These are phyloP conservation scores for Fusarium sp. DNA, from an alignment of 2,329 filamentous ascomycete genomes.

Conservation along the genomic window DNA sequence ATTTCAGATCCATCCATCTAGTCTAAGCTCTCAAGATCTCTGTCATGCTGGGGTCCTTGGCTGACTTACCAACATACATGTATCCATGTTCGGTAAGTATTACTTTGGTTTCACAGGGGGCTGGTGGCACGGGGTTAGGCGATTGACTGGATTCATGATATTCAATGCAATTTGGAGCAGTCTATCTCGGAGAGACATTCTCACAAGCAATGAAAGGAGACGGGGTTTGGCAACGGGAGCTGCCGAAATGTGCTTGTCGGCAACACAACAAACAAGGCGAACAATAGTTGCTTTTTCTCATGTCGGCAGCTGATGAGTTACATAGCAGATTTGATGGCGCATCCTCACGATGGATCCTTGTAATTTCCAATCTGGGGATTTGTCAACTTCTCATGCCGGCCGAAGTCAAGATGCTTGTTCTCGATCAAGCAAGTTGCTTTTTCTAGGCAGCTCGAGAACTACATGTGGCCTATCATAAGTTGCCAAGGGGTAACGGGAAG, in stretches of 20 bases:
- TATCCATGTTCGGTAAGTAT: constrained; percentile 1
- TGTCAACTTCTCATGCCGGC: neutral
- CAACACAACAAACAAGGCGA: neutral
- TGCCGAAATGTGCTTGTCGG: neutral
- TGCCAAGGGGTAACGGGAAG: constrained; percentile 17
- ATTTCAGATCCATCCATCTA: constrained; percentile 29
- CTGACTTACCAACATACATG: neutral
- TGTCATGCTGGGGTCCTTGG: neutral
- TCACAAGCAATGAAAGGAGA: too few relatives aligned
- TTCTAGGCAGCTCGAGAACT: constrained; percentile 19
- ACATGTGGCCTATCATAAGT: constrained; percentile 26
- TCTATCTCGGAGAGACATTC: neutral
- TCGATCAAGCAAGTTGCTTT: constrained; percentile 26
- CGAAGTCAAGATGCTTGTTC: constrained; percentile 6
- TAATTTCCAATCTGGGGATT: neutral
- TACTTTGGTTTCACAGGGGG: neutral
- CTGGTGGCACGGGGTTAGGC: neutral
- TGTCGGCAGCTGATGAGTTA: constrained; percentile 20
- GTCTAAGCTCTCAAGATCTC: neutral
- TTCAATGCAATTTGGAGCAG: constrained; percentile 2
- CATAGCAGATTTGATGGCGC: constrained; percentile 22
- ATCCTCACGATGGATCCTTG: constrained; percentile 1
- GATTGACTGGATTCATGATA: neutral
- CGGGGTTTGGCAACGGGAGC: neutral
- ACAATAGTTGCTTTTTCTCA: constrained; percentile 26